Evolutionary conservation across 2,329 filamentous ascomycete genomes (phyloP).

Genomic region (Boeremia lycopersici): DNA sequence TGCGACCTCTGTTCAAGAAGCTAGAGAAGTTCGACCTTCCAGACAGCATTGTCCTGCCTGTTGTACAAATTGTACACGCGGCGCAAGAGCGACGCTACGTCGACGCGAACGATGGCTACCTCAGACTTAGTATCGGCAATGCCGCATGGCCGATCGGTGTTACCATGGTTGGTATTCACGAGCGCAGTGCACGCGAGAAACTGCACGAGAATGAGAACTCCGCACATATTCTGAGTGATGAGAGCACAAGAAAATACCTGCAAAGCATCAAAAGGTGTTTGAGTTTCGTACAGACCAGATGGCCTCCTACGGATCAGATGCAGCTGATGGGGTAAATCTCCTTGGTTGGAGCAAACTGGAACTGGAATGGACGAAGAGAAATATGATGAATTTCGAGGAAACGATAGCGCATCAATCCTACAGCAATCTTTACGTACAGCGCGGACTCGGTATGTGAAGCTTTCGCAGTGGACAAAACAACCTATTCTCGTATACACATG

Average conservation of each 20-base stretch:
- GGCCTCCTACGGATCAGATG: slow-evolving; percentile 89
- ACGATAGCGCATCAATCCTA: slow-evolving; percentile 1
- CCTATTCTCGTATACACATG: neutral
- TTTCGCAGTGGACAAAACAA: neutral
- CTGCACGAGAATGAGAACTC: slow-evolving; percentile 79
- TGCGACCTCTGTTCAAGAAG: slow-evolving; percentile 87
- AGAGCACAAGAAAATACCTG: slow-evolving; percentile 91
- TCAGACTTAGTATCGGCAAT: slow-evolving; percentile 91
- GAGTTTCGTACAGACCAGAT: slow-evolving; percentile 94
- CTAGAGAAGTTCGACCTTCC: slow-evolving; percentile 83
- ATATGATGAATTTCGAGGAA: neutral
- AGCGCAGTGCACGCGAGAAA: slow-evolving; percentile 93
- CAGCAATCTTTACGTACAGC: neutral
- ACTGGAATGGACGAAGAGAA: neutral
- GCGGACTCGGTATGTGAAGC: neutral
- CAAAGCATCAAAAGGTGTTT: slow-evolving; percentile 98
- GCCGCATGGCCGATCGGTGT: slow-evolving; percentile 99
- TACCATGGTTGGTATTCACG: slow-evolving; percentile 99
- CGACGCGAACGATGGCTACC: slow-evolving; percentile 93
- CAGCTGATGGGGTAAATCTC: slow-evolving; percentile 85
- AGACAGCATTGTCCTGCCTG: slow-evolving; percentile 76
- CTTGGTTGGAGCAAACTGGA: neutral
- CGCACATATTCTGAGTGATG: slow-evolving; percentile 96
- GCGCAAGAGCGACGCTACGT: slow-evolving; percentile 92
- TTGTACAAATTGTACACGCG: slow-evolving; percentile 89